Evolutionary conservation across 208 protist genomes (phyloP).

Genomic region (Spongospora subterranea): DNA sequence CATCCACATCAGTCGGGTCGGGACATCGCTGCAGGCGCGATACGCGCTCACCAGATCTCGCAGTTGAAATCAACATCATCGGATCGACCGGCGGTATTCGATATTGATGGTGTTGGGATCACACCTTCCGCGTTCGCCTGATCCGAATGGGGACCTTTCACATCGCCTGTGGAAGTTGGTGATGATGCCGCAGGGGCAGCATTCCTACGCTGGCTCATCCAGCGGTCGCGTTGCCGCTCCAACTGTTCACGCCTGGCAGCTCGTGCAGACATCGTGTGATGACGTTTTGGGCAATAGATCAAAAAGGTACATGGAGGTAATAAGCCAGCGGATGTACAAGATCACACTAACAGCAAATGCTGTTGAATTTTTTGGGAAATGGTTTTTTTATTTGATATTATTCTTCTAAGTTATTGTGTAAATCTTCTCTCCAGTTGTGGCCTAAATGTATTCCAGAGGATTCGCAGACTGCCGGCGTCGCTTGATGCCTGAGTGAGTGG

Average conservation of each 20-base stretch:
- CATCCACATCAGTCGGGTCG: background rate
- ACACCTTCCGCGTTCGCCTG: background rate
- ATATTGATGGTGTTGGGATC: background rate
- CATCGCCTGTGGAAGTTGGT: no score
- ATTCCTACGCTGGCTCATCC: background rate
- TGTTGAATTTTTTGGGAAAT: no score
- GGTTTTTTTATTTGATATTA: no score
- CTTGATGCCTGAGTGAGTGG: background rate
- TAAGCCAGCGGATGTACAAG: no score
- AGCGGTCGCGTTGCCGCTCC: background rate
- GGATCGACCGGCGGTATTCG: background rate
- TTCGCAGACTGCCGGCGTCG: background rate
- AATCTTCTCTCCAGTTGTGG: background rate
- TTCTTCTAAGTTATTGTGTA: conserved; percentile 43
- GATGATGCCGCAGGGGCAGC: background rate
- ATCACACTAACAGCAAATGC: no score
- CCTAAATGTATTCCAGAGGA: conserved; percentile 27
- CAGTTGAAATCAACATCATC: background rate
- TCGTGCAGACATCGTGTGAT: background rate
- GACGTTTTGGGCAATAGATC: no score
- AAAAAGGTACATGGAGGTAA: no score
- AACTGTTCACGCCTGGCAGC: background rate
- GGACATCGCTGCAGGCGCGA: background rate
- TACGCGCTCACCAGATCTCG: conserved; percentile 26
- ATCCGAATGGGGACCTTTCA: no score